Percentiles rank a stretch among this genome's conserved stretches.
Conservation (phyloP, 176 grass and related monocot species). For the Raddia guianensis region DNA sequence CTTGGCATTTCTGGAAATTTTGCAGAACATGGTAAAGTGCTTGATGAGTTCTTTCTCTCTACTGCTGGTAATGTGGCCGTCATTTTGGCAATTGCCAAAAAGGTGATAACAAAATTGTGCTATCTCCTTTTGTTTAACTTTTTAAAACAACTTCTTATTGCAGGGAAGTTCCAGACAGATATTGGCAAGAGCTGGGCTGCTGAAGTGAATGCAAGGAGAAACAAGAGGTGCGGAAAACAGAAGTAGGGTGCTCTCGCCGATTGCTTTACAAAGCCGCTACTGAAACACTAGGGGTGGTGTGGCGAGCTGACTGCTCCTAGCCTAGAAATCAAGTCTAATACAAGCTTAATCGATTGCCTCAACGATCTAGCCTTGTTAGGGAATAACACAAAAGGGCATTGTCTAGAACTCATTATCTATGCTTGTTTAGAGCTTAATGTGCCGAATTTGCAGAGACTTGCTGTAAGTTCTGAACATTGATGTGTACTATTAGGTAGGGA, state of each 20-base stretch:
- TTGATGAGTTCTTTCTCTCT: slow-evolving; percentile 94
- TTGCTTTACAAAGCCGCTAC: neutral
- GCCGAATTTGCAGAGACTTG: slow-evolving; percentile 21
- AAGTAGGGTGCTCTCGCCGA: slow-evolving; percentile 28
- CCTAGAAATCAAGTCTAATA: neutral
- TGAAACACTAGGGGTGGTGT: neutral
- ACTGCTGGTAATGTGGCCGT: slow-evolving; percentile 72
- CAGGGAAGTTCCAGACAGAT: slow-evolving; percentile 94
- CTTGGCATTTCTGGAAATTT: slow-evolving; percentile 28
- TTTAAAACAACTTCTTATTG: slow-evolving; percentile 19
- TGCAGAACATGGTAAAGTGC: slow-evolving; percentile 85
- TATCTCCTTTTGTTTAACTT: neutral
- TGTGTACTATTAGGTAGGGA: slow-evolving; percentile 14
- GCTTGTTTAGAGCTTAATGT: neutral
- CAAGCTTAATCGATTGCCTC: slow-evolving; percentile 1
- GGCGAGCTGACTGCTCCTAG: neutral
- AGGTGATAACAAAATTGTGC: neutral
- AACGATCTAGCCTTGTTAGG: neutral
- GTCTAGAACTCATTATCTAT: neutral
- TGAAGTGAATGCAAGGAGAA: slow-evolving; percentile 83
- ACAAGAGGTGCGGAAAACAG: slow-evolving; percentile 40
- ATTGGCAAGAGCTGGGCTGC: slow-evolving; percentile 94
- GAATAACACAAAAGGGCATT: slow-evolving; percentile 23
- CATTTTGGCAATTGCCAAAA: slow-evolving; percentile 11
- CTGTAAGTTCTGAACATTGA: neutral